Evolutionary conservation across 2,329 filamentous ascomycete species (phyloP), one percentile per base, ranked within the genome.

Genomic region (Paraphaeosphaeria minitans): DNA sequence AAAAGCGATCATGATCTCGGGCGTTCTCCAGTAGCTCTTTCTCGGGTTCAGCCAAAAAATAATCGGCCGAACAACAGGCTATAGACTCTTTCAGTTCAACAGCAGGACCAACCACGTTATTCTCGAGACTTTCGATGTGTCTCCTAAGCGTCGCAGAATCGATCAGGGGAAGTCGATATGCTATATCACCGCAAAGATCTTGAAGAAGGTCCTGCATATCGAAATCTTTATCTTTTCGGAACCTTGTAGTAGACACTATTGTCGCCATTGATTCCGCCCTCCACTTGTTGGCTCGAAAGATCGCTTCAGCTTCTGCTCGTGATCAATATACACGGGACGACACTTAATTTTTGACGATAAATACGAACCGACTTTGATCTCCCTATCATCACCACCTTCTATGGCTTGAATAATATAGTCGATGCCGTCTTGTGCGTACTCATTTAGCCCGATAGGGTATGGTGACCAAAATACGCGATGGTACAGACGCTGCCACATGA

Each of bases 211-310:
- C 7, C 8, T 47, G 9, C 21, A 47, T 47, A 3, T n/a, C 24
- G 31, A 14, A 31, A 9, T 47, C 58, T 53, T 59, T 62, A 13
- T 45, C 42, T 49, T 54, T 22, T 35, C 54, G 56, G 35, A 61
- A 57, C 24, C 31, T 45, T 53, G 27, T 53, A 9, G 50, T 53
- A 19, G 29, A n/a, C n/a, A 53, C 41, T 42, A 53, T 21, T 29
- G 35, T 43, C 16, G 50, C 50, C 50, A 53, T 39, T 41, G 35
- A 41, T 21, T 42, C 35, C 9, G 50, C 50, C 24, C 35, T 53
- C 50, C 50, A 53, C 31, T 53, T 53, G 19, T 53, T 31, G 21
- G 50, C 50, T 42, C 37, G 3, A 10, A 14, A 27, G 22, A 27
- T n/a, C 27, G 21, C 35, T 43, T 42, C 21, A n/a, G 19, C 21